These are phyloP conservation scores for Kalmanozyma brasiliensis DNA, from an alignment of 1,284 basidiomycete species.

Conservation along the genomic window DNA sequence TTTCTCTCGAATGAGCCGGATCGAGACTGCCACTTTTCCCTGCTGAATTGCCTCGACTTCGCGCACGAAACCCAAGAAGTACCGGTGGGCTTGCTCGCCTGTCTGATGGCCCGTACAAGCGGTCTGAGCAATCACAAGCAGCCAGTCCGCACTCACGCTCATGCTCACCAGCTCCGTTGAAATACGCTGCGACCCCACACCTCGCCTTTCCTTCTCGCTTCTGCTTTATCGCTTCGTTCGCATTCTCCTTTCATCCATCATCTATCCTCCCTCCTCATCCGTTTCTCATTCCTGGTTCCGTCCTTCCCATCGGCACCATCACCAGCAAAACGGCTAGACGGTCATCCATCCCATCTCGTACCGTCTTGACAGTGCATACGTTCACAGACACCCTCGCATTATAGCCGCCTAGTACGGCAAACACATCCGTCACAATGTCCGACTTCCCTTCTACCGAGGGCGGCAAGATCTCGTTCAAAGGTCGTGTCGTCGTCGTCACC, in stretches of 20 bases:
- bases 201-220: conserved; percentile 3
- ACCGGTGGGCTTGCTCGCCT: no score
- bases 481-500: conserved; percentile 91
- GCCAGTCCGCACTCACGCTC: conserved; percentile 5
- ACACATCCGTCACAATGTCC: conserved; percentile 48
- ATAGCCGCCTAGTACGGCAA: conserved; percentile 22
- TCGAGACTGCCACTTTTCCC: no score
- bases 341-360: conserved; percentile 5
- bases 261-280: conserved; percentile 1
- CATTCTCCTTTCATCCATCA: conserved; percentile 10
- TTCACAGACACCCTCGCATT: neutral
- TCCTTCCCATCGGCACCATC: neutral
- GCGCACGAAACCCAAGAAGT: no score
- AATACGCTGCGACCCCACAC: conserved; percentile 14
- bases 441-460: conserved; percentile 64
- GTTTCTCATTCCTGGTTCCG: neutral
- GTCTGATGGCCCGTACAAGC: neutral
- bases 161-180: conserved; percentile 16
- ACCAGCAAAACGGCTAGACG: conserved; percentile 10
- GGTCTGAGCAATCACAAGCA: neutral
- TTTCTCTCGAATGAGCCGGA: neutral
- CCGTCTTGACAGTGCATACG: conserved; percentile 14
- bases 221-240: conserved; percentile 7
- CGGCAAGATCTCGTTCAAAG: conserved; percentile 76
- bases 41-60: no score